Conservation (phyloP, 2,329 filamentous ascomycete species). For the Xylariaceae sp. region DNA sequence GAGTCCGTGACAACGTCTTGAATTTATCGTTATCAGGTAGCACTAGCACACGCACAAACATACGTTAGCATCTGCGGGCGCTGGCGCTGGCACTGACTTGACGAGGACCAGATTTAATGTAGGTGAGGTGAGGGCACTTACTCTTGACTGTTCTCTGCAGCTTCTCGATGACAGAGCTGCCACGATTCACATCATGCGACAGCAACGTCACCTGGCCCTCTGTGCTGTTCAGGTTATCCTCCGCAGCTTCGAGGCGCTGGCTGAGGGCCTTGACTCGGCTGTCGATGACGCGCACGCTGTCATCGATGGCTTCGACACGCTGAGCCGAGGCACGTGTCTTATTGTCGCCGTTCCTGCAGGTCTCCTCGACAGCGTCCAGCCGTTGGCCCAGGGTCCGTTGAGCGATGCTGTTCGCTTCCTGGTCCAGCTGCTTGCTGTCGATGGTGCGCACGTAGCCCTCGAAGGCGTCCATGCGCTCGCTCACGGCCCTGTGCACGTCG, state of each 20-base stretch:
- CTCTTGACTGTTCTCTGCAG: conserved; percentile 23
- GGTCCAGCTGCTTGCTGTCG: conserved; percentile 26
- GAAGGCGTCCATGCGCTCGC: conserved; percentile 22
- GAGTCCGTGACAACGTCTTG: conserved; percentile 20
- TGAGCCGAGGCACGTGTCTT: conserved; percentile 20
- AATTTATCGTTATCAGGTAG: conserved; percentile 23
- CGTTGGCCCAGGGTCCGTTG: conserved; percentile 20
- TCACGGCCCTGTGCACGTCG: conserved; percentile 18
- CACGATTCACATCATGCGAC: conserved; percentile 24
- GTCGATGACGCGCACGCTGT: conserved; percentile 24
- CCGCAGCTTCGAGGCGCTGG: conserved; percentile 23
- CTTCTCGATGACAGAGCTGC: conserved; percentile 22
- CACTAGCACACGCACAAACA: conserved; percentile 8
- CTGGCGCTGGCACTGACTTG: too few species aligned
- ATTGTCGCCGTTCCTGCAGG: conserved; percentile 16
- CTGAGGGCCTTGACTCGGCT: conserved; percentile 22
- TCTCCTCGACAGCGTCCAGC: conserved; percentile 20
- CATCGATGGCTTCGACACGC: conserved; percentile 24
- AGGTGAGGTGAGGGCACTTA: conserved; percentile 4
- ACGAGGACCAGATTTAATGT: too few species aligned
- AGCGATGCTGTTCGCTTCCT: conserved; percentile 22
- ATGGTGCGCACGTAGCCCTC: conserved; percentile 23
- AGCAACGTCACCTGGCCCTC: conserved; percentile 24
- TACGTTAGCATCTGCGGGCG: too few species aligned
- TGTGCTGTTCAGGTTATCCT: conserved; percentile 21